phyloP scores from a whole-genome alignment of 345 rosid genomes.

The Arabidopsis suecica region DNA sequence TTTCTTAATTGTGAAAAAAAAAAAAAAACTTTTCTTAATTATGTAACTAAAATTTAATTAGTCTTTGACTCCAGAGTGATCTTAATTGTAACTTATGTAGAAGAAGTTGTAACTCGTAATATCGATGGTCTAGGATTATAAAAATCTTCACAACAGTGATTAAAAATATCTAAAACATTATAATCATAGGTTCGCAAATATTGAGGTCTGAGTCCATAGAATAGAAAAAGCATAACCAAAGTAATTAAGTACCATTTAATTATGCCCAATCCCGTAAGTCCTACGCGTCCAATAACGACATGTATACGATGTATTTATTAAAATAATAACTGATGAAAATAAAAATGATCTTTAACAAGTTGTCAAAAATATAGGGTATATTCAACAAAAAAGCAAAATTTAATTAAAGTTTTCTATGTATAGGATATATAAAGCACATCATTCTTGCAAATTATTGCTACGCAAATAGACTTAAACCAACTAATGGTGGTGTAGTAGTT shows the following conservation, averaged over 20 bases:
- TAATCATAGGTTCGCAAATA: slow-evolving; percentile 2
- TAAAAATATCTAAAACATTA: neutral
- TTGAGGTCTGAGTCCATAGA: slow-evolving; percentile 6
- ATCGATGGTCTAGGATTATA: slow-evolving; percentile 12
- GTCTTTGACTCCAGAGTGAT: slow-evolving; percentile 34
- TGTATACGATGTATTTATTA: neutral
- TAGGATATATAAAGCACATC: too few relatives aligned
- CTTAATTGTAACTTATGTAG: neutral
- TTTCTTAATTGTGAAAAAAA: neutral
- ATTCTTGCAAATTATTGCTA: neutral
- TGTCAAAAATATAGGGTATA: too few relatives aligned
- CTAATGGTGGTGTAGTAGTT: too few relatives aligned
- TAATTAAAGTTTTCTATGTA: too few relatives aligned
- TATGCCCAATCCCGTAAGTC: slow-evolving; percentile 34
- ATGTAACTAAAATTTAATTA: neutral
- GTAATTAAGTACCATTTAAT: neutral
- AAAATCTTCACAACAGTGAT: neutral
- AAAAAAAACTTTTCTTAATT: neutral
- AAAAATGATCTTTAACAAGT: neutral
- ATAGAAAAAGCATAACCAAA: slow-evolving; percentile 28
- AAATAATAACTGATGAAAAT: neutral
- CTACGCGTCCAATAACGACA: slow-evolving; percentile 29
- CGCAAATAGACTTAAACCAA: too few relatives aligned
- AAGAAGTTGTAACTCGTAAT: slow-evolving; percentile 15
- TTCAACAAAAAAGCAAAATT: too few relatives aligned